phyloP scores from a whole-genome alignment of 1,284 basidiomycete species.

The Pulveroboletus sp. region DNA sequence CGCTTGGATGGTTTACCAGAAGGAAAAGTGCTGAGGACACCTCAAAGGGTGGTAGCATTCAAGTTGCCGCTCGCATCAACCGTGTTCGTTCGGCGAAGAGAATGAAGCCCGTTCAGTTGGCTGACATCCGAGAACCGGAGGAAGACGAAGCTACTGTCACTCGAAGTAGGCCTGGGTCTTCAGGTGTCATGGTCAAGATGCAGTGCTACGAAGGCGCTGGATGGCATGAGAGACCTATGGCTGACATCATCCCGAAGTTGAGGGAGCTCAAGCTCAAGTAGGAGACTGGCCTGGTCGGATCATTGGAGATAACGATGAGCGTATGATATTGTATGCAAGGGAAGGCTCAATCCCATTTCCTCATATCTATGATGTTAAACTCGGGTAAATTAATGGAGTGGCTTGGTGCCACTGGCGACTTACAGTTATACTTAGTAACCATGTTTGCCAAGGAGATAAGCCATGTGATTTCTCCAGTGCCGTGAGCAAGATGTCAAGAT shows the following conservation, averaged over 20 bases:
- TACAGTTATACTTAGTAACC: neutral
- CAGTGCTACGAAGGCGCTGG: slow-evolving; percentile 12
- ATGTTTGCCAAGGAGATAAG: neutral
- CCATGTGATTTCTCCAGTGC: neutral
- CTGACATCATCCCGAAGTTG: slow-evolving; percentile 33
- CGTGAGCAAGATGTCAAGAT: neutral
- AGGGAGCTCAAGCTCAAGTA: slow-evolving; percentile 28
- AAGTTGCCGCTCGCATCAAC: neutral
- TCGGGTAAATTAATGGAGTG: neutral
- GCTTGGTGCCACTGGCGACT: neutral
- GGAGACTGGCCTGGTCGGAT: neutral
- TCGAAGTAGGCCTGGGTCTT: neutral
- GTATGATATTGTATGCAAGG: neutral
- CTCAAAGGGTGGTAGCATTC: neutral
- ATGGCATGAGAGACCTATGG: slow-evolving; percentile 29
- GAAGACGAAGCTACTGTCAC: neutral
- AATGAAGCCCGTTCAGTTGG: neutral
- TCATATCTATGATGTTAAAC: neutral
- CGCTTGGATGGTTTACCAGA: neutral
- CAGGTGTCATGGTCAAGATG: slow-evolving; percentile 18
- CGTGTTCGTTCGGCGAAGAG: neutral
- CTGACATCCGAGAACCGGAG: neutral
- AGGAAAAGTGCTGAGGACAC: neutral
- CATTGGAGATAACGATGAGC: neutral
- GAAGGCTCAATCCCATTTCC: neutral